Conservation (phyloP, 495 filamentous ascomycete species). For the Jackrogersella multiformis region DNA sequence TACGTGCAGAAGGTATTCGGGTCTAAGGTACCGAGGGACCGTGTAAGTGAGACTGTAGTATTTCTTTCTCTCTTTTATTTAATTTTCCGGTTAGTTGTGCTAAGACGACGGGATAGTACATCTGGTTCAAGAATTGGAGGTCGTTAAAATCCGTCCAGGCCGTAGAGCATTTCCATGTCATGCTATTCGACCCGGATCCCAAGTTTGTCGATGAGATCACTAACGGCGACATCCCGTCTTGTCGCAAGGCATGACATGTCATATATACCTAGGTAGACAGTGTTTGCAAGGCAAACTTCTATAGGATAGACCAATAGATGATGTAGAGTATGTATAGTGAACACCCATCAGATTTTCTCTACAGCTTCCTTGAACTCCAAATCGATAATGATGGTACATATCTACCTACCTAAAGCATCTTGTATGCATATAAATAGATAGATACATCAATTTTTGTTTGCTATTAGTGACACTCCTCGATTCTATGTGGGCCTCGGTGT, state of each 20-base stretch:
- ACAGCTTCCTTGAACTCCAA: too few relatives aligned
- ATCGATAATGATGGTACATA: too few relatives aligned
- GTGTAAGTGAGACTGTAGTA: constrained; percentile 49
- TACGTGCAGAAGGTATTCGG: constrained; percentile 74
- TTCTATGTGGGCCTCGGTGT: not conserved
- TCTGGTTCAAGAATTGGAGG: constrained; percentile 93
- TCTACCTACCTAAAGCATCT: too few relatives aligned
- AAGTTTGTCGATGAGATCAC: constrained; percentile 77
- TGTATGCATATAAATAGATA: not conserved
- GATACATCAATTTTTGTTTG: not conserved
- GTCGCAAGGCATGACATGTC: constrained; percentile 31
- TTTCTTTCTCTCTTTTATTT: not conserved
- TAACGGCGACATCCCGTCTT: constrained; percentile 72
- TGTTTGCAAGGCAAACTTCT: too few relatives aligned
- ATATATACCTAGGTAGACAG: too few relatives aligned
- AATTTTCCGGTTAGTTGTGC: not conserved
- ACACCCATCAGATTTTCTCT: not conserved
- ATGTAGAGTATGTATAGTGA: not conserved
- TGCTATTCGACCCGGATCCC: constrained; percentile 78
- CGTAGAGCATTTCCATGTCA: constrained; percentile 96
- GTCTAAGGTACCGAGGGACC: constrained; percentile 49
- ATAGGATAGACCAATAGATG: not conserved
- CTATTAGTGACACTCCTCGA: not conserved
- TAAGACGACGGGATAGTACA: constrained; percentile 60
- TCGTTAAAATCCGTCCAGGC: constrained; percentile 80